Base-by-base conservation (phyloP, 108 stramenopile species). In the Thalassiosira profunda region DNA sequence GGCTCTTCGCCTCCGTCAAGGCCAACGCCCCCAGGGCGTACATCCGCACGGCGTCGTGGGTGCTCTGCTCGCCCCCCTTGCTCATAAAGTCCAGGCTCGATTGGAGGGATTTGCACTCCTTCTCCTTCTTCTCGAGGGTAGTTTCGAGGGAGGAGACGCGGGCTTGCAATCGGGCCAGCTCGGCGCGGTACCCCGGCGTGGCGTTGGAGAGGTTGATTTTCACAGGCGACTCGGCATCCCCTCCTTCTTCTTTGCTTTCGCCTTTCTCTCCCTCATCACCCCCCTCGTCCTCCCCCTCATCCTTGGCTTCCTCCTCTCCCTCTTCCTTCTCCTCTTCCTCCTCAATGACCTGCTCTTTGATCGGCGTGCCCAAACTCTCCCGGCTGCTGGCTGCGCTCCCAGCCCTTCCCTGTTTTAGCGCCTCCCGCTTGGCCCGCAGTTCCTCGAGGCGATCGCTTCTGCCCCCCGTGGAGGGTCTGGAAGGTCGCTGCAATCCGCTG, bases 21-120 rank as follows among this genome's bases (percentile, higher is more conserved):
- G 77, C 77, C 56, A 74, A 66, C 15, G 75, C 75, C 11, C 75
- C 75, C 75, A 76, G 29, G 33, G 75, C 75, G 49, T 76, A 76
- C 75, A 76, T 76, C 25, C 75, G 25, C 17, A 76, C 75, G 5
- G 75, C 75, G 48, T 76, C 75, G 42, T 76, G 75, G 10, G 75
- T 76, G 8, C 53, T 68, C 40, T 68, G 75, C 25, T 76, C 75
- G 9, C 67, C 75, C 12, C 67, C 75, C 43, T 36, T 25, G 5
- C 67, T 63, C 75, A 76, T 76, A 55, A 76, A 76, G 58, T 76
- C 75, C 38, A 76, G 58, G 21, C 61, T 63, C 5, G 67, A 68
- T 76, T 68, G 75, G 5, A 76, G 54, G 14, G 75, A 76, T 9
- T 51, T 40, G 47, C 31, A 40, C 26, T 76, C 75, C 8, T 52